phyloP scores from a whole-genome alignment of 257 asterid genomes.

The Gentiana macrophylla region DNA sequence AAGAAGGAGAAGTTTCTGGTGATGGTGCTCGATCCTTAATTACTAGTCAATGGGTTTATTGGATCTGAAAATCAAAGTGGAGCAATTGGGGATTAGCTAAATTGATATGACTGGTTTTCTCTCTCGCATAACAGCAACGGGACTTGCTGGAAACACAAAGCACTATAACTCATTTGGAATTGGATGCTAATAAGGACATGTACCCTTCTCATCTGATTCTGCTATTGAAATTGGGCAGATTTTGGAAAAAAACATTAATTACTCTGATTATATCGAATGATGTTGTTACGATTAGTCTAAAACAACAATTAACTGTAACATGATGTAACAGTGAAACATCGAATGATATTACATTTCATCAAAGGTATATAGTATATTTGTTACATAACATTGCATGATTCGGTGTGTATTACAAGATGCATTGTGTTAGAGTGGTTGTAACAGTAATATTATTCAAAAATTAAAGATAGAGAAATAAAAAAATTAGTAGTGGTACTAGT shows the following conservation, averaged over 20 bases:
- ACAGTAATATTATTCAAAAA: no score
- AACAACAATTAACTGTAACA: no score
- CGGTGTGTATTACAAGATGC: no score
- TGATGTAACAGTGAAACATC: no score
- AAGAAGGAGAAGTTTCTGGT: constrained; percentile 75
- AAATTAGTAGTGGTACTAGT: no score
- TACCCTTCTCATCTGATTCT: constrained; percentile 8
- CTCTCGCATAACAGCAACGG: constrained; percentile 12
- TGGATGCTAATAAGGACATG: constrained; percentile 12
- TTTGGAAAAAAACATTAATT: constrained; percentile 5
- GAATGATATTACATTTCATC: no score
- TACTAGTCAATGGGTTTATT: constrained; percentile 22
- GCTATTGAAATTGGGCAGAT: constrained; percentile 10
- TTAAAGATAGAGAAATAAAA: no score
- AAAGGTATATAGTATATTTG: no score
- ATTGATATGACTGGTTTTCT: constrained; percentile 17
- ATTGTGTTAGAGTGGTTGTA: no score
- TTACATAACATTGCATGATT: no score
- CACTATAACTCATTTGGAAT: constrained; percentile 12
- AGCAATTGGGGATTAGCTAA: constrained; percentile 11
- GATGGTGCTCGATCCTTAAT: constrained; percentile 21
- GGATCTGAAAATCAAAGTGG: constrained; percentile 21
- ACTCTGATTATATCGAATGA: no score
- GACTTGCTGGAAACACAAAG: constrained; percentile 21
- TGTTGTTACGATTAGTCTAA: no score